Evolutionary conservation across 306 rosid genomes (phyloP).

Genomic region (Cucumis cinereus): DNA sequence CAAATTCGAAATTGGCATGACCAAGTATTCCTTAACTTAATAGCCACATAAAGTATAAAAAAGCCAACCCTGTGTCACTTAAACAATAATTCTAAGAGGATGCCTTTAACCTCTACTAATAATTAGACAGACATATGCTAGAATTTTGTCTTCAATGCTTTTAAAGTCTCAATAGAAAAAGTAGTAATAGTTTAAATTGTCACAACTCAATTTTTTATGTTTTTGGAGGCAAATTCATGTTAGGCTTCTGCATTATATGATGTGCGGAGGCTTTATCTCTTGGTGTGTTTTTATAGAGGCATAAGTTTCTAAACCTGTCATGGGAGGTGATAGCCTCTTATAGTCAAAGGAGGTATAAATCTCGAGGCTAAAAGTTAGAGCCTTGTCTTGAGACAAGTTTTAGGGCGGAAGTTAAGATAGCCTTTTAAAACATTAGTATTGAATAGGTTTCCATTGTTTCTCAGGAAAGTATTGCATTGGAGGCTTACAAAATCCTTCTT

Average conservation of each 20-base stretch:
- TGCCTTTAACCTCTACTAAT: too few species aligned
- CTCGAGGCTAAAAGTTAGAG: neutral
- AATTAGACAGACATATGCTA: neutral
- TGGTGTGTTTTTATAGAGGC: neutral
- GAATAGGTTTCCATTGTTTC: neutral
- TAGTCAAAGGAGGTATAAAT: neutral
- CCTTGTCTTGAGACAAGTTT: neutral
- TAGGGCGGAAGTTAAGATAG: neutral
- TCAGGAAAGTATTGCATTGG: neutral
- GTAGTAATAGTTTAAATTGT: neutral
- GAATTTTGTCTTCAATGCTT: neutral
- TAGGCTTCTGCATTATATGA: neutral
- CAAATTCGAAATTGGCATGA: neutral
- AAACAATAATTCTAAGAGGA: too few species aligned
- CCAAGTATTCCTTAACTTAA: neutral
- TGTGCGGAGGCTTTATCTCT: neutral
- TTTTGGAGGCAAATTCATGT: neutral
- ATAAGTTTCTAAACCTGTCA: neutral
- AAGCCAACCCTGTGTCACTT: neutral
- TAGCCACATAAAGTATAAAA: neutral
- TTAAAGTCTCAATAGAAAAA: neutral
- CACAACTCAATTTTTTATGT: neutral
- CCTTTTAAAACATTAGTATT: neutral
- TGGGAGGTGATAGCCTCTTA: neutral
- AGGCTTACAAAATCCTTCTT: neutral